Base-by-base conservation (phyloP, 2,329 filamentous ascomycete species). In the Sordariomycetes sp. region DNA sequence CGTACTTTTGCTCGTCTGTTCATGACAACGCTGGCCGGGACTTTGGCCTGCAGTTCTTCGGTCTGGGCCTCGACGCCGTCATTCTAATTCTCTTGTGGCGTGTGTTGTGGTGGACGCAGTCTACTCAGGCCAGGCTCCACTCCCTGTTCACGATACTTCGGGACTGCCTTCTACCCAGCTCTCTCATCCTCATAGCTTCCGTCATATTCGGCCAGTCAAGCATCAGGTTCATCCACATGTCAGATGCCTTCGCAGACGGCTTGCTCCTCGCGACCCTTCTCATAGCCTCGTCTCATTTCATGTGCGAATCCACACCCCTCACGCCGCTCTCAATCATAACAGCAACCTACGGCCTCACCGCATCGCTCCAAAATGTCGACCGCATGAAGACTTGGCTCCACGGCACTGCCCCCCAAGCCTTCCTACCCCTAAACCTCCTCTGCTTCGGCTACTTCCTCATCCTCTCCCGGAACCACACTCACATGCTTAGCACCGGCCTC, bases 11-110 rank as follows among this genome's bases (percentile, higher is more conserved):
- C 62, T 75, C 78, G 20, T 61, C 68, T 4, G 62, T 69, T 3
- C 60, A 70, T 15, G 77, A 79, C 57, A 71, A 67, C 55, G 65
- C 65, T 2, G 62, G 65, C 4, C 64, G 64, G 20, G 66, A 74
- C 1, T 60, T 75, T 0, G 60, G 68, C n/a, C 61, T 75, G 7
- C 79, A 81, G 60, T 60, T 72, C 53, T 20, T 70, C 1, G 75
- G 76, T 0, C 64, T 81, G 20, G 59, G 72, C 24, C 66, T 78
- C 5, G 78, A 82, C 61, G 70, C 73, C 7, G 58, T 66, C 45
- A 74, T 80, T 55, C 62, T 76, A 22, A 63, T 78, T n/a, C 64
- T 78, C 10, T 59, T 72, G 2, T 81, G 79, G 78, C 73, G 77
- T 39, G 68, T 79, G 3, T 64, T 82, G 5, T 72, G 73, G 13